Evolutionary conservation across 2,329 filamentous ascomycete species (phyloP).

Genomic region (Penicillium sp.): DNA sequence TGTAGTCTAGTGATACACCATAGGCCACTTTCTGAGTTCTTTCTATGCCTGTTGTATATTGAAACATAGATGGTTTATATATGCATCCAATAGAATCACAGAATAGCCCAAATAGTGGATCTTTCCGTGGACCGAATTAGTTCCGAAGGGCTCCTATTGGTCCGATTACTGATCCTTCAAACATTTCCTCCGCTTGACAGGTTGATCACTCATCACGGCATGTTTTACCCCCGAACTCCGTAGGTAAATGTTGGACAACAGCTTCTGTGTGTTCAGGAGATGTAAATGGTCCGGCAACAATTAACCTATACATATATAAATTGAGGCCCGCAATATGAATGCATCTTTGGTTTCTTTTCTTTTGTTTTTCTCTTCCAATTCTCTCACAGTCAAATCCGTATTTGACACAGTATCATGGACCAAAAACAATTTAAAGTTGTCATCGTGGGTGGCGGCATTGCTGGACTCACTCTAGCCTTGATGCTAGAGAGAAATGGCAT

Average conservation of each 20-base stretch:
- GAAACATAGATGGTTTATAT: background rate
- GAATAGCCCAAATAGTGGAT: background rate
- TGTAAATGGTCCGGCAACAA: background rate
- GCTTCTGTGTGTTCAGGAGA: background rate
- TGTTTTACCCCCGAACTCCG: background rate
- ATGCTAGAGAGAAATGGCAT: conserved; percentile 40
- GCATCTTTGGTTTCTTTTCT: background rate
- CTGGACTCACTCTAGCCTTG: conserved; percentile 40
- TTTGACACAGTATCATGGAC: background rate
- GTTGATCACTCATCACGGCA: background rate
- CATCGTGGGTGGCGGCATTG: conserved; percentile 43
- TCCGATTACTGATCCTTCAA: background rate
- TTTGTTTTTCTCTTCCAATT: background rate
- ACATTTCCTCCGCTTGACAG: background rate
- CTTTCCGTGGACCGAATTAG: background rate
- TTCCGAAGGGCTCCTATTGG: background rate
- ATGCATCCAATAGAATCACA: background rate
- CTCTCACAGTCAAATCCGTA: background rate
- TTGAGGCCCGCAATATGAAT: no score
- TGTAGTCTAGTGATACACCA: background rate
- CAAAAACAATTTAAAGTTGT: conserved; percentile 27
- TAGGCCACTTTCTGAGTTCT: background rate
- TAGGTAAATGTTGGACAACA: background rate
- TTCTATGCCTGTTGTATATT: background rate
- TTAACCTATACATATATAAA: background rate